phyloP scores from a whole-genome alignment of 2,329 filamentous ascomycete genomes.

The Hyphodiscus sp. region DNA sequence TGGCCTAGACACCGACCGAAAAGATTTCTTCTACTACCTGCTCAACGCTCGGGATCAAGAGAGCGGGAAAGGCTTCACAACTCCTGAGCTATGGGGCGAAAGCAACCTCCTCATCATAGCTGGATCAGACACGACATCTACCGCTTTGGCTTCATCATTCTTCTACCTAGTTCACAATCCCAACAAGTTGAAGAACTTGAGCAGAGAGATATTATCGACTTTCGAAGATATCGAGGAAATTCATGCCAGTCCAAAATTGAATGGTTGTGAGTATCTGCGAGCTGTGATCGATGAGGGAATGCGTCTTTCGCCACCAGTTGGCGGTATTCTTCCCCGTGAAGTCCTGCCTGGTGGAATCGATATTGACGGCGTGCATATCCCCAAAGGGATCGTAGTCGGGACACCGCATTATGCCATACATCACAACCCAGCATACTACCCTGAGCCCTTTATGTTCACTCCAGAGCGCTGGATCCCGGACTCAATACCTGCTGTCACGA shows the following conservation, averaged over 20 bases:
- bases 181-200: slow-evolving; percentile 25
- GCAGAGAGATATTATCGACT: slow-evolving; percentile 18
- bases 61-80: slow-evolving; percentile 43
- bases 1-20: slow-evolving; percentile 49
- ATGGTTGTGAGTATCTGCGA: slow-evolving; percentile 33
- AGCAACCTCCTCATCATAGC: slow-evolving; percentile 21
- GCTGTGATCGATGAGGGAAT: slow-evolving; percentile 35
- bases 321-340: slow-evolving; percentile 20
- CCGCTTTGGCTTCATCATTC: slow-evolving; percentile 32
- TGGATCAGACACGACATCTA: slow-evolving; percentile 37
- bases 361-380: slow-evolving; percentile 28
- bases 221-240: slow-evolving; percentile 31
- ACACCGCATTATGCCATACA: slow-evolving; percentile 40
- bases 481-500: slow-evolving; percentile 10
- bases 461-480: slow-evolving; percentile 40
- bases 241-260: slow-evolving; percentile 22
- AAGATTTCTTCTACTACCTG: slow-evolving; percentile 72
- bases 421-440: slow-evolving; percentile 38
- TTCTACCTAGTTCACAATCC: slow-evolving; percentile 34
- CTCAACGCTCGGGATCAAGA: slow-evolving; percentile 66
- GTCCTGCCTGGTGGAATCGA: slow-evolving; percentile 18
- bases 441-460: slow-evolving; percentile 33
- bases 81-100: slow-evolving; percentile 29
- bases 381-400: slow-evolving; percentile 38
- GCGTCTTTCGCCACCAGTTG: slow-evolving; percentile 24